phyloP scores from a whole-genome alignment of 345 rosid genomes.

The Hypericum perforatum region DNA sequence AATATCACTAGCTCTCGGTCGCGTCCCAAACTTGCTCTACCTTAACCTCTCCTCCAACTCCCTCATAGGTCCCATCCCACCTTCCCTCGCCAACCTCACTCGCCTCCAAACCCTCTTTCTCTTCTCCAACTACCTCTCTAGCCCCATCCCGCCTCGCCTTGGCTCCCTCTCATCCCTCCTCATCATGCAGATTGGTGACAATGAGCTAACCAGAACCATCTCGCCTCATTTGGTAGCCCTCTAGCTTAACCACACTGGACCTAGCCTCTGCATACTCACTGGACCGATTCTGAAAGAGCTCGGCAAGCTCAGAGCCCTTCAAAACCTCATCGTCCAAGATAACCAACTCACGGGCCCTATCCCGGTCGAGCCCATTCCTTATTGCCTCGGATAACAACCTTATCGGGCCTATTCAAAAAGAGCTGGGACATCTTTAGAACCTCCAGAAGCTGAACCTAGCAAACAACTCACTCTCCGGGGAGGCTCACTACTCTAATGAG shows the following conservation, averaged over 20 bases:
- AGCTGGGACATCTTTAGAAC: slow-evolving; percentile 40
- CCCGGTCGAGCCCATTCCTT: slow-evolving; percentile 43
- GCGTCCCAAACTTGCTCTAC: slow-evolving; percentile 57
- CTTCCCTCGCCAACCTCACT: slow-evolving; percentile 64
- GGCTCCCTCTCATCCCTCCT: slow-evolving; percentile 51
- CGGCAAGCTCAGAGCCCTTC: slow-evolving; percentile 38
- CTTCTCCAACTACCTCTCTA: slow-evolving; percentile 76
- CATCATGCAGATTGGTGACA: slow-evolving; percentile 66
- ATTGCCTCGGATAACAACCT: slow-evolving; percentile 48
- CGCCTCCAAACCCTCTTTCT: slow-evolving; percentile 70
- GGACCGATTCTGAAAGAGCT: slow-evolving; percentile 62
- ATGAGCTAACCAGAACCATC: slow-evolving; percentile 55
- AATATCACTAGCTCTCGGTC: slow-evolving; percentile 52
- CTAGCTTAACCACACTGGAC: slow-evolving; percentile 43
- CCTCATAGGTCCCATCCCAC: slow-evolving; percentile 82
- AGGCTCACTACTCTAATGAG: slow-evolving; percentile 53
- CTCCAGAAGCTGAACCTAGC: slow-evolving; percentile 56
- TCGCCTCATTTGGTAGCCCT: slow-evolving; percentile 53
- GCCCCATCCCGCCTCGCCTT: slow-evolving; percentile 62
- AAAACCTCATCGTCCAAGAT: slow-evolving; percentile 45
- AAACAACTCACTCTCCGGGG: slow-evolving; percentile 56
- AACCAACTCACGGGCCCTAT: slow-evolving; percentile 62
- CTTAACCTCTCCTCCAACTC: slow-evolving; percentile 86
- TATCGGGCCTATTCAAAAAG: slow-evolving; percentile 62
- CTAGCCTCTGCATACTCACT: slow-evolving; percentile 61